Conservation (phyloP, 2,329 filamentous ascomycete species). For the Chrysoporthe deuterocubensis region DNA sequence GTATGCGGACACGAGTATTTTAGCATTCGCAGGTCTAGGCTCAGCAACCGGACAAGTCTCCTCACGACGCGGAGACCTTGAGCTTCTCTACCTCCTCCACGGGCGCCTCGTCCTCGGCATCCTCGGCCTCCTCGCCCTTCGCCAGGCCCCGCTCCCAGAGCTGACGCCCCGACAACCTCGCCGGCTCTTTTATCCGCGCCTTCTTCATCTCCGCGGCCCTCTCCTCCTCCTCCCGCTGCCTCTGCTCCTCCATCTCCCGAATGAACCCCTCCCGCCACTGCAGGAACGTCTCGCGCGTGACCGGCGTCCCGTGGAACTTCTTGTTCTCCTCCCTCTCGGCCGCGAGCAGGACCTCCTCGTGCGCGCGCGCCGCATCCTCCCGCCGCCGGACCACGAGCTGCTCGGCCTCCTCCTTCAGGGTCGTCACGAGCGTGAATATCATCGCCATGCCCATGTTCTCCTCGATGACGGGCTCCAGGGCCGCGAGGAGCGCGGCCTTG, state of each 20-base stretch:
- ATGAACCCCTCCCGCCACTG: constrained; percentile 81
- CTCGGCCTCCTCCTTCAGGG: constrained; percentile 90
- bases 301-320: constrained; percentile 90
- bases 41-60: background rate
- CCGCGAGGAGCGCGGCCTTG: constrained; percentile 72
- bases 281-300: constrained; percentile 84
- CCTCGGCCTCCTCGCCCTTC: constrained; percentile 68
- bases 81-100: constrained; percentile 70
- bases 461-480: constrained; percentile 75
- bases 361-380: constrained; percentile 61
- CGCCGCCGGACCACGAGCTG: constrained; percentile 76
- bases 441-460: constrained; percentile 98
- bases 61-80: constrained; percentile 63
- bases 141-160: constrained; percentile 78
- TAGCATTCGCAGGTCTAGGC: background rate
- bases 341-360: constrained; percentile 58
- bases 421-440: constrained; percentile 88
- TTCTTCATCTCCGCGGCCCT: constrained; percentile 82
- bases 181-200: constrained; percentile 74
- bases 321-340: constrained; percentile 91
- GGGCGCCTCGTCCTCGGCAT: constrained; percentile 67
- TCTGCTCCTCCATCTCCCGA: constrained; percentile 78
- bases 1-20: background rate
- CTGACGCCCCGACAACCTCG: constrained; percentile 73
- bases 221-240: constrained; percentile 72